phyloP scores from a whole-genome alignment of 441 rosid genomes.

The Dalechampia spathulata region DNA sequence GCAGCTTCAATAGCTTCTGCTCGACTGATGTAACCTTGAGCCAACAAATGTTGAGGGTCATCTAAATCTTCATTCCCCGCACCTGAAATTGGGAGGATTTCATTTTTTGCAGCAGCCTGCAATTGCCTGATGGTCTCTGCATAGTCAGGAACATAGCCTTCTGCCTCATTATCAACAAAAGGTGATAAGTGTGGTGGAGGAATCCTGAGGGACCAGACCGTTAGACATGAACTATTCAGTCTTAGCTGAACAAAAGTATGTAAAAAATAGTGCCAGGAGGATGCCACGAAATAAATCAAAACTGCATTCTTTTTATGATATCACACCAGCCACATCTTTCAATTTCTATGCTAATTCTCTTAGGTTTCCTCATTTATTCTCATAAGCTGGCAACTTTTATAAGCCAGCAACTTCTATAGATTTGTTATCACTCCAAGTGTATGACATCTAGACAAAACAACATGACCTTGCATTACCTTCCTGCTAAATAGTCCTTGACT shows the following conservation, averaged over 20 bases:
- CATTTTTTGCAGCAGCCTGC: conserved; percentile 73
- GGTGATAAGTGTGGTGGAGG: conserved; percentile 92
- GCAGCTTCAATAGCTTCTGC: conserved; percentile 79
- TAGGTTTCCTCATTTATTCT: too few relatives aligned
- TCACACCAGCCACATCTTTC: too few relatives aligned
- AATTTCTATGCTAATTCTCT: too few relatives aligned
- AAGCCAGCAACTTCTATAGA: too few relatives aligned
- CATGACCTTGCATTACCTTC: background rate
- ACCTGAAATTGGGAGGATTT: conserved; percentile 83
- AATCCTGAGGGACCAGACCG: conserved; percentile 32
- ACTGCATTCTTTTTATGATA: background rate
- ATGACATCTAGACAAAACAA: background rate
- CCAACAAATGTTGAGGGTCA: conserved; percentile 67
- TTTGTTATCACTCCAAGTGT: too few relatives aligned
- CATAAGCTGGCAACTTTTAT: too few relatives aligned
- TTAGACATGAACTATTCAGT: background rate
- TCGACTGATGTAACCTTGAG: conserved; percentile 62
- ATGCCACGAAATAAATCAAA: background rate
- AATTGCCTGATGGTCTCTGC: conserved; percentile 67
- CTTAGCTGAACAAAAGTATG: background rate
- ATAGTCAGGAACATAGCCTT: conserved; percentile 87
- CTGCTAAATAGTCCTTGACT: background rate
- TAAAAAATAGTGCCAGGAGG: background rate
- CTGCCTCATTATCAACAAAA: conserved; percentile 79
- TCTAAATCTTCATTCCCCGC: conserved; percentile 57